Evolutionary conservation across 305 asterid genomes (phyloP).

Genomic region (Plantago coronopus): DNA sequence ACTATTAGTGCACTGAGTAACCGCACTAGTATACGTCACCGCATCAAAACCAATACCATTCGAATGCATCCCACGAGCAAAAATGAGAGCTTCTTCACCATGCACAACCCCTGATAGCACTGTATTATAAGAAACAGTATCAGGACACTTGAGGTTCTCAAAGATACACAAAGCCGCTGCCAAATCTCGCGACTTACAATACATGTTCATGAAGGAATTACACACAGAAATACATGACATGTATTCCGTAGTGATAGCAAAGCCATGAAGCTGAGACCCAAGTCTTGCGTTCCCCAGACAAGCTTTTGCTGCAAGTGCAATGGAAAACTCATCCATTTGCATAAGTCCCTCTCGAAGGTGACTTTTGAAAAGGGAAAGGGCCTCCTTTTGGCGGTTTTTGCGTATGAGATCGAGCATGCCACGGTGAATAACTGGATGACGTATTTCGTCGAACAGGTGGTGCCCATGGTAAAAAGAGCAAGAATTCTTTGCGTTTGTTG

Average conservation of each 20-base stretch:
- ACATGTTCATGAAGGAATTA: conserved; percentile 81
- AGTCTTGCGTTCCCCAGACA: conserved; percentile 38
- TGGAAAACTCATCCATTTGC: conserved; percentile 56
- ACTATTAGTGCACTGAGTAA: no score
- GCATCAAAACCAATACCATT: conserved; percentile 56
- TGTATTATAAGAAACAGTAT: conserved; percentile 72
- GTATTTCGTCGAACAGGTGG: conserved; percentile 55
- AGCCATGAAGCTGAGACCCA: conserved; percentile 70
- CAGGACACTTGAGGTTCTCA: conserved; percentile 44
- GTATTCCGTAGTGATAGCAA: conserved; percentile 44
- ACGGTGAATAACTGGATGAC: conserved; percentile 42
- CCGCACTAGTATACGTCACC: conserved; percentile 59
- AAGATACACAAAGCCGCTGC: conserved; percentile 46
- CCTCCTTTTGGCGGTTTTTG: conserved; percentile 36
- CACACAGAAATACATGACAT: conserved; percentile 40
- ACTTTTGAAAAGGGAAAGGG: no score
- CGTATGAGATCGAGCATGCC: conserved; percentile 51
- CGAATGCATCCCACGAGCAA: conserved; percentile 53
- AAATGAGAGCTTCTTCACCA: conserved; percentile 48
- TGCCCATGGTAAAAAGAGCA: conserved; percentile 37
- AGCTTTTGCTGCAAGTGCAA: no score
- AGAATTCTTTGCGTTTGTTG: background rate
- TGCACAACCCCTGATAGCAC: conserved; percentile 56
- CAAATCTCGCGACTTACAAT: conserved; percentile 48
- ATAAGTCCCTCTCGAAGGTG: no score